phyloP scores from a whole-genome alignment of 495 filamentous ascomycete genomes.

The Cairneyella variabilis region DNA sequence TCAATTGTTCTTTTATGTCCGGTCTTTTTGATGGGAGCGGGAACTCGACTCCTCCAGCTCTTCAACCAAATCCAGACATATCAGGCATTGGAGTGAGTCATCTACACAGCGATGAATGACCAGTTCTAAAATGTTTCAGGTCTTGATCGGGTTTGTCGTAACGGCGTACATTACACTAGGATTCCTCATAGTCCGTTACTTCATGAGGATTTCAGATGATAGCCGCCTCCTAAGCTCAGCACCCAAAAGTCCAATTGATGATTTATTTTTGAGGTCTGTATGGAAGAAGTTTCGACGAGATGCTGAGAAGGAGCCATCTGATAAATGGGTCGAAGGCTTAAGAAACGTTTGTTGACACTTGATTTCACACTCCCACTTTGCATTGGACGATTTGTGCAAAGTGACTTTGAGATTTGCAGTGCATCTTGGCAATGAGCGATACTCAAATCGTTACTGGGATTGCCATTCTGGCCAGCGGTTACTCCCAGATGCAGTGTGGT shows the following conservation, averaged over 20 bases:
- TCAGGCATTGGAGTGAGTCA: constrained; percentile 1
- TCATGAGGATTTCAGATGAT: not conserved
- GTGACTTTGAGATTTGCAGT: not conserved
- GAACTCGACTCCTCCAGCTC: not conserved
- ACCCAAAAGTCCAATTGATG: not conserved
- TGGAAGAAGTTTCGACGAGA: not conserved
- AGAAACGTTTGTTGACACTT: not conserved
- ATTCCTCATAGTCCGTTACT: not conserved
- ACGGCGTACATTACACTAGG: not conserved
- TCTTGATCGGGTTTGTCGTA: not conserved
- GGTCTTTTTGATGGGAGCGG: too few species aligned
- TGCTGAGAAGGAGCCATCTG: too few species aligned
- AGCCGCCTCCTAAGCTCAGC: not conserved
- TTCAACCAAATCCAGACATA: constrained; percentile 3
- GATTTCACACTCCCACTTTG: not conserved
- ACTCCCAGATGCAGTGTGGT: not conserved
- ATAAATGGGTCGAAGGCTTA: not conserved
- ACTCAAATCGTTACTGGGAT: constrained; percentile 3
- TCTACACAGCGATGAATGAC: not conserved
- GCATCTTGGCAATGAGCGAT: not conserved
- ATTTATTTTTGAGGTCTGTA: not conserved
- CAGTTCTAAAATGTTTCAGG: not conserved
- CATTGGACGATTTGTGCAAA: too few species aligned
- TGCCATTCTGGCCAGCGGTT: not conserved
- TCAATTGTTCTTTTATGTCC: too few species aligned